Conservation (phyloP, 2,329 filamentous ascomycete genomes). For the Lachnellula arida region DNA sequence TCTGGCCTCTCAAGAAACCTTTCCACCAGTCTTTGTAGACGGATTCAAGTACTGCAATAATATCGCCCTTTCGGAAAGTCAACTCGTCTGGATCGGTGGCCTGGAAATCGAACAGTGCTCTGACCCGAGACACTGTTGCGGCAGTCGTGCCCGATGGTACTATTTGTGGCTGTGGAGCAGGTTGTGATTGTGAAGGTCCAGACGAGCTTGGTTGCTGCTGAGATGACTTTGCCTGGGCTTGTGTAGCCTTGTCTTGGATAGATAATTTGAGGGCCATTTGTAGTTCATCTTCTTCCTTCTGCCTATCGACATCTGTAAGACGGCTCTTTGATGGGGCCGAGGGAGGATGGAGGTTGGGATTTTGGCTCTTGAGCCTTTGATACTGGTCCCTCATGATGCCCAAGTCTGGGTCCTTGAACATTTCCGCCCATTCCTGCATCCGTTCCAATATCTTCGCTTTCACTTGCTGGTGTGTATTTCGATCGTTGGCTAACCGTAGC, state of each 20-base stretch:
- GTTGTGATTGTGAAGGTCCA: conserved; percentile 36
- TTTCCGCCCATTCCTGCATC: conserved; percentile 94
- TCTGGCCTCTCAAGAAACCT: conserved; percentile 87
- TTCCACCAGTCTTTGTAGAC: conserved; percentile 99
- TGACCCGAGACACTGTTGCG: conserved; percentile 89
- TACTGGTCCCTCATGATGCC: conserved; percentile 98
- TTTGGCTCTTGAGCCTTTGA: conserved; percentile 73
- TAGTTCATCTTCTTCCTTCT: conserved; percentile 94
- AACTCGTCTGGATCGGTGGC: conserved; percentile 92
- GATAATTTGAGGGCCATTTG: conserved; percentile 94
- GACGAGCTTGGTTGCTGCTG: conserved; percentile 32
- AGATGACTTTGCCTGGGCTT: conserved; percentile 42
- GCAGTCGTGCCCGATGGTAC: conserved; percentile 83
- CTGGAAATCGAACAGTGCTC: conserved; percentile 90
- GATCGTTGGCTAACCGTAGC: conserved; percentile 83
- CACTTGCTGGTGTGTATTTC: conserved; percentile 94
- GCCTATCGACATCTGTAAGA: conserved; percentile 82
- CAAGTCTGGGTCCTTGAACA: conserved; percentile 88
- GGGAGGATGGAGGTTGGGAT: conserved; percentile 85
- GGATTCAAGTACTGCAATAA: conserved; percentile 94
- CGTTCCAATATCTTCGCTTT: conserved; percentile 95
- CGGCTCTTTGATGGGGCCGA: conserved; percentile 91
- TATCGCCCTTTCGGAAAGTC: conserved; percentile 93
- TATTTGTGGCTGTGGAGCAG: conserved; percentile 44
- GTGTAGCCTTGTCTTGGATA: conserved; percentile 76